Percentiles rank a stretch among this genome's conserved stretches.
Evolutionary conservation across 257 asterid genomes (phyloP).

Genomic region (Handroanthus guayacan): DNA sequence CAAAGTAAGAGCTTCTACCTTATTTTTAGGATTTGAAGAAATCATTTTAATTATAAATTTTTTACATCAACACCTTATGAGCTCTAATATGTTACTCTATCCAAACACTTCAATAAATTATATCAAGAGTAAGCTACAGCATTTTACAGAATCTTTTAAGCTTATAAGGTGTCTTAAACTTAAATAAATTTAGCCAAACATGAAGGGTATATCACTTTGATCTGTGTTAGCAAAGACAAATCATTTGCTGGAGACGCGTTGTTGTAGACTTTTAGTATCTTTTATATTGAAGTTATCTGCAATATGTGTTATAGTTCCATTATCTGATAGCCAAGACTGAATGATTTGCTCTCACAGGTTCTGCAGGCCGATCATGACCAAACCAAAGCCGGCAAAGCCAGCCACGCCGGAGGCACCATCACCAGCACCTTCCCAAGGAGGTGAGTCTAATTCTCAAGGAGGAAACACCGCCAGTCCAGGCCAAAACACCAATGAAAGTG

Average conservation of each 20-base stretch:
- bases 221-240: neutral
- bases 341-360: slow-evolving; percentile 48
- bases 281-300: neutral
- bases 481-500: slow-evolving; percentile 32
- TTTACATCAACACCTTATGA: too few species aligned
- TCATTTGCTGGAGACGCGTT: neutral
- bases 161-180: too few species aligned
- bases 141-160: too few species aligned
- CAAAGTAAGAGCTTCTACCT: too few species aligned
- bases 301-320: too few species aligned
- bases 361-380: slow-evolving; percentile 78
- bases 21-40: too few species aligned
- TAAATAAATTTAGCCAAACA: too few species aligned
- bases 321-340: neutral
- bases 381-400: slow-evolving; percentile 80
- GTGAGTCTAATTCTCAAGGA: slow-evolving; percentile 58
- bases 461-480: slow-evolving; percentile 39
- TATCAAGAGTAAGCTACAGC: too few species aligned
- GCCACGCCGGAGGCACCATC: slow-evolving; percentile 65
- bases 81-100: too few species aligned
- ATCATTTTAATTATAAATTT: too few species aligned
- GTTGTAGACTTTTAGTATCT: neutral
- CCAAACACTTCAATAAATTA: too few species aligned
- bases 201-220: too few species aligned
- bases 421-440: slow-evolving; percentile 62